Percentiles rank a stretch among this genome's conserved stretches.
phyloP scores from a whole-genome alignment of 176 grass and related monocot genomes.

The Saccharum spontaneum region DNA sequence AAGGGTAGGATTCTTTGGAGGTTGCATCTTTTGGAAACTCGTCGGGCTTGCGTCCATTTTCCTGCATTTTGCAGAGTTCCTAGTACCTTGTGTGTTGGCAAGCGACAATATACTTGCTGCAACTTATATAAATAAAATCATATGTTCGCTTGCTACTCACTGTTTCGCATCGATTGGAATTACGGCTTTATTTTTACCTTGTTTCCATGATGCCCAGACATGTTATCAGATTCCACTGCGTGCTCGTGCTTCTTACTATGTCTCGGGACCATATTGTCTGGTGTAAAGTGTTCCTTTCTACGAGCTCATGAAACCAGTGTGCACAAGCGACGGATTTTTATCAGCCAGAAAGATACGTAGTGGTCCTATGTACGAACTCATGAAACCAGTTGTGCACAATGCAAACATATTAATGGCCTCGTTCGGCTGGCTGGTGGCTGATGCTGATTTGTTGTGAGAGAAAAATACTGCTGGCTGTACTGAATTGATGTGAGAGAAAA shows the following conservation, averaged over 20 bases:
- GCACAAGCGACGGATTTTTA: background rate
- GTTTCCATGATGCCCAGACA: background rate
- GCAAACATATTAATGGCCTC: background rate
- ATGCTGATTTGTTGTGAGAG: too few species aligned
- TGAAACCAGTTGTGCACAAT: background rate
- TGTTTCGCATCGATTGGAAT: background rate
- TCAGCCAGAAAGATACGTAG: background rate
- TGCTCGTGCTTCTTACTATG: background rate
- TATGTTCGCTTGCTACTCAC: background rate
- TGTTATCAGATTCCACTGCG: background rate
- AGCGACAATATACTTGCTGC: background rate
- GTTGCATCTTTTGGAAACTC: conserved; percentile 30
- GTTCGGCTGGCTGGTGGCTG: too few species aligned
- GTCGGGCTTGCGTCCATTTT: background rate
- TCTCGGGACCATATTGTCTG: background rate
- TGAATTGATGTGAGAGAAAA: too few species aligned
- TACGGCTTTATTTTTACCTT: background rate
- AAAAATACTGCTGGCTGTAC: too few species aligned
- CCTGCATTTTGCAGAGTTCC: conserved; percentile 4
- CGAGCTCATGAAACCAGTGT: background rate
- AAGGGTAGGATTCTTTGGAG: conserved; percentile 11
- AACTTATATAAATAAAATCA: conserved; percentile 19
- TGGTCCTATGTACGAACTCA: background rate
- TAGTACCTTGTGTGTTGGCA: background rate
- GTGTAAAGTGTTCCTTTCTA: background rate